Evolutionary conservation across 768 basidiomycete genomes (phyloP), one percentile per base, ranked within the genome.

Genomic region (Boletales sp.): DNA sequence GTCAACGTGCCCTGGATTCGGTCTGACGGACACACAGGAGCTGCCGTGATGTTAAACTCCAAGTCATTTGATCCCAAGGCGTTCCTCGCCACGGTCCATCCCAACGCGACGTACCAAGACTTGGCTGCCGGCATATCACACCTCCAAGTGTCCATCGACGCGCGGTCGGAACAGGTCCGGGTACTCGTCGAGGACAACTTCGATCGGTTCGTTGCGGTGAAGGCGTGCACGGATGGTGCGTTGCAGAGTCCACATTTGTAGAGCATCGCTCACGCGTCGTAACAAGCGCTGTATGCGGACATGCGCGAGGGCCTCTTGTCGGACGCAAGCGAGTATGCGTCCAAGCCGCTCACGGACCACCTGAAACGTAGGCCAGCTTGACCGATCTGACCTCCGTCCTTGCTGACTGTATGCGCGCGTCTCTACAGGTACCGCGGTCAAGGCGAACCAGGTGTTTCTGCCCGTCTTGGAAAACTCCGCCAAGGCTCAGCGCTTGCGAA

Each of bases 101-200:
- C 97, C 4, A 88, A 95, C 58, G 95, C 95, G 4, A 91, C 92
- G 1, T 97, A 93, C 64, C 87, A 93, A 69, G 94, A 97, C 64
- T 78, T 99, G 15, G 82, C 85, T 2, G 70, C 77, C 12, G 95
- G 94, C 4, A 86, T 92, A 24, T 65, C 78, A 0, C 81, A 85
- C 53, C 75, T 97, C 8, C 81, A 82, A 54, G 71, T 81, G 8
- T 87, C 90, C 12, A 86, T 98, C 50, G 94, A 98, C 61, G 80
- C 87, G 2, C 83, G 94, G 39, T 94, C 93, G 2, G 90, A 94
- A 57, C 97, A 94, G n/a, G 86, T 98, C 49, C 78, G 94, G 36
- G 82, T 94, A 18, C 77, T 99, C 30, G 97, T 99, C 10, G 94
- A 97, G 66, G 93, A 97, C 59, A 97, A 98, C 68, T 97, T 98